These are phyloP conservation scores for Penicillium italicum DNA, from an alignment of 2,329 filamentous ascomycete genomes.

Conservation along the genomic window DNA sequence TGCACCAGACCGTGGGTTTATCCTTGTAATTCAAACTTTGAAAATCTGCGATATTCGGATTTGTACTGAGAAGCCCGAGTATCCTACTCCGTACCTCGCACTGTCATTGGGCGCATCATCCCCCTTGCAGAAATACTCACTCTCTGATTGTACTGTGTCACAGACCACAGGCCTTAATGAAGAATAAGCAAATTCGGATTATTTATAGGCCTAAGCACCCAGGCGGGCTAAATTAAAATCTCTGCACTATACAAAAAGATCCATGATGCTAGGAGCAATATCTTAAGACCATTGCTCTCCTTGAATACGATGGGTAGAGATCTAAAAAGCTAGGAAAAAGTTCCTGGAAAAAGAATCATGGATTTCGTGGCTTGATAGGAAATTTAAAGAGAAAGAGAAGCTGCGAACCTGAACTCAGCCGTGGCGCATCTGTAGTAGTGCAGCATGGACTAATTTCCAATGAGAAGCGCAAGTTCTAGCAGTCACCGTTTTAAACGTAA, in stretches of 20 bases:
- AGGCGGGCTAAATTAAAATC: background rate
- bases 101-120: background rate
- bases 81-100: background rate
- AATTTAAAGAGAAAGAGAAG: background rate
- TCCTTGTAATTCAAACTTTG: background rate
- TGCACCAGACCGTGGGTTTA: background rate
- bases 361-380: background rate
- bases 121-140: background rate
- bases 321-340: accelerated
- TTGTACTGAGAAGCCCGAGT: background rate
- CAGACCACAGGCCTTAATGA: background rate
- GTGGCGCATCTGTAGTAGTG: background rate
- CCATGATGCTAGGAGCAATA: background rate
- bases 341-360: too few species aligned
- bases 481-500: background rate
- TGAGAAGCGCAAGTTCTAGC: background rate
- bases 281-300: background rate
- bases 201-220: background rate
- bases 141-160: background rate
- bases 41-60: background rate
- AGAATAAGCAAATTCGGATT: background rate
- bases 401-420: background rate
- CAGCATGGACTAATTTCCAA: background rate
- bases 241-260: background rate
- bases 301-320: background rate